Base-by-base conservation (phyloP, 768 basidiomycete species). In the Collybiopsis luxurians region DNA sequence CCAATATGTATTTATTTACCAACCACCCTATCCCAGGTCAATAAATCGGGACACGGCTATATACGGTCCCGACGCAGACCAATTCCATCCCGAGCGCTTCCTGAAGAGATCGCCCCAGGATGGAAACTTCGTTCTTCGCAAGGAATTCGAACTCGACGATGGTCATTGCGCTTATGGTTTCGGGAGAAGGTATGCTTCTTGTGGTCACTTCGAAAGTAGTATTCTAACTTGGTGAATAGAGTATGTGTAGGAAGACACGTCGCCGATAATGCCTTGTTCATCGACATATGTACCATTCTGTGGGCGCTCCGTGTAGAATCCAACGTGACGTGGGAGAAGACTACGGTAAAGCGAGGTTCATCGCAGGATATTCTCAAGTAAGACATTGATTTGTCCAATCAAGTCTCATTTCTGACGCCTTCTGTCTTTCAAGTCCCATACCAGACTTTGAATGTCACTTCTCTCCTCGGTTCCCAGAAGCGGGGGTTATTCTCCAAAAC, bases 161-260 rank as follows among this genome's bases (percentile, higher is more conserved):
- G 45, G 45, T 9, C 54, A 55, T 38, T 36, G 26, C 13, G 5
- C 45, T 0, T 55, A 55, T 55, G 54, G 45, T 26, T 55, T 55
- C 19, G 54, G 54, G 15, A 23, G 45, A 15, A 45, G 44, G 54
- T 54, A 12, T 36, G n/a, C 23, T 36, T 4, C 4, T n/a, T 24
- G 15, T 7, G 15, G 24, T 12, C 39, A 19, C 11, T 13, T 30
- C 10, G 24, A 27, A 7, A n/a, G n/a, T 6, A 6, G 31, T 23
- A 13, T 5, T 54, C 24, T 23, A 10, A n/a, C n/a, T n/a, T n/a
- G n/a, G n/a, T n/a, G n/a, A n/a, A n/a, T n/a, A 54, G 53, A 54
- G 34, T 46, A 10, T 55, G 54, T 19, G 54, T 55, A 9, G 54
- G 54, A 10, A 26, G 45, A 10, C 43, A 55, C n/a, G 54, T 55